These are phyloP conservation scores for Triadica sebifera DNA, from an alignment of 345 rosid genomes.

Conservation along the genomic window DNA sequence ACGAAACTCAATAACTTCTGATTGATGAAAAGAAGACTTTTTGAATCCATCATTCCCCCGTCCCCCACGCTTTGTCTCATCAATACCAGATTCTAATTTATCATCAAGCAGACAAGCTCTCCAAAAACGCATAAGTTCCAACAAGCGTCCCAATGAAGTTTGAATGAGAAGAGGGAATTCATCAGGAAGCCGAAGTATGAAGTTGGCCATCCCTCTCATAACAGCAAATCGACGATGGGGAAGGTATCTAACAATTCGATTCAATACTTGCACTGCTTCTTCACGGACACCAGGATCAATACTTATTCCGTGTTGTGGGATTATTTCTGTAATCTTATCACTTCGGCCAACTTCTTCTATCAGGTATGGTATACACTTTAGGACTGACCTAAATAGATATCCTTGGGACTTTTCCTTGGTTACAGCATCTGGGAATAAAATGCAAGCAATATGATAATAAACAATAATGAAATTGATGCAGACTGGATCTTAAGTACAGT, in stretches of 20 bases:
- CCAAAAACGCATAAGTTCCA: slow-evolving; percentile 99
- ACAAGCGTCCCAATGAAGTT: slow-evolving; percentile 83
- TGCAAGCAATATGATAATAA: not conserved
- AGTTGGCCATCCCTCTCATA: slow-evolving; percentile 98
- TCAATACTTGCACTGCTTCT: slow-evolving; percentile 96
- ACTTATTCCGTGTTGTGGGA: slow-evolving; percentile 98
- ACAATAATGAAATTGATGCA: not conserved
- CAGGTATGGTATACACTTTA: slow-evolving; percentile 94
- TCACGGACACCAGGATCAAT: slow-evolving; percentile 98
- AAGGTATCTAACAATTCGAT: slow-evolving; percentile 82
- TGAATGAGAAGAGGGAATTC: slow-evolving; percentile 98
- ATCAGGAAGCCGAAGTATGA: slow-evolving; percentile 85
- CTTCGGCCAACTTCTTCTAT: slow-evolving; percentile 97
- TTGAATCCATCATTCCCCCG: slow-evolving; percentile 60
- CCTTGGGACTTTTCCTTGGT: slow-evolving; percentile 97
- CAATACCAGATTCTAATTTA: slow-evolving; percentile 45
- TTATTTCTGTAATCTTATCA: slow-evolving; percentile 94
- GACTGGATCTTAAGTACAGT: not conserved
- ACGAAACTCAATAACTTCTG: slow-evolving; percentile 76
- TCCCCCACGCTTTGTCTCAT: slow-evolving; percentile 46
- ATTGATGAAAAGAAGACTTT: slow-evolving; percentile 67
- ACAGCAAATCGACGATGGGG: slow-evolving; percentile 96
- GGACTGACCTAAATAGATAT: slow-evolving; percentile 84
- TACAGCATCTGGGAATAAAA: slow-evolving; percentile 65
- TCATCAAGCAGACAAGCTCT: slow-evolving; percentile 86